A percentile compares a stretch with the other conserved stretches of the same genome.
phyloP scores from a whole-genome alignment of 352 stramenopile species.

The Pythium utonaiense region DNA sequence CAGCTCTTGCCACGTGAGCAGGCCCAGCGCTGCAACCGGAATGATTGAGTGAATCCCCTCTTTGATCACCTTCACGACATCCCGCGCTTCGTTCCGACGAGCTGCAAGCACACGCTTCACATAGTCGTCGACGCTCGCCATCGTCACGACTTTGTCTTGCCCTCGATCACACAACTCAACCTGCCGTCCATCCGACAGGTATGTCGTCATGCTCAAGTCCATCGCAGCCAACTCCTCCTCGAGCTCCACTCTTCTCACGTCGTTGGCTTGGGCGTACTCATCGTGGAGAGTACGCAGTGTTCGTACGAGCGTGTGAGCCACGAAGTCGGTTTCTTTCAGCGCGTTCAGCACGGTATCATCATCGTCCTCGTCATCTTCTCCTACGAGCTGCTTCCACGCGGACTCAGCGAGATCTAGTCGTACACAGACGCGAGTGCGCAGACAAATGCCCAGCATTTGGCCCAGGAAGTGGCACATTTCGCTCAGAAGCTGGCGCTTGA shows the following conservation, averaged over 20 bases:
- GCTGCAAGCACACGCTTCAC: constrained; percentile 37
- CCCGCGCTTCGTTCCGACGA: constrained; percentile 36
- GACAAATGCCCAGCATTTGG: constrained; percentile 86
- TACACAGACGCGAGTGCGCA: constrained; percentile 78
- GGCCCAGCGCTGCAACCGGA: constrained; percentile 45
- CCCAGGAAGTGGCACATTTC: constrained; percentile 90
- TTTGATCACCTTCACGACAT: constrained; percentile 68
- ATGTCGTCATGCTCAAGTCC: constrained; percentile 76
- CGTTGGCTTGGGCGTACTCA: constrained; percentile 14
- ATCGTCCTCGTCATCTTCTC: constrained; percentile 24
- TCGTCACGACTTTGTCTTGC: constrained; percentile 32
- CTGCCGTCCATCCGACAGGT: constrained; percentile 53
- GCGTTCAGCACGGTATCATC: constrained; percentile 26
- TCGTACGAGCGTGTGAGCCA: constrained; percentile 51
- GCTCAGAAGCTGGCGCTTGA: constrained; percentile 55
- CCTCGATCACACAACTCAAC: constrained; percentile 45
- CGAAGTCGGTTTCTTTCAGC: constrained; percentile 66
- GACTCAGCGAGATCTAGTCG: constrained; percentile 65
- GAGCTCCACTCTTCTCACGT: constrained; percentile 13
- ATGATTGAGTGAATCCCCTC: constrained; percentile 76
- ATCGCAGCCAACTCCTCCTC: constrained; percentile 54
- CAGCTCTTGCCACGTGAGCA: constrained; percentile 69
- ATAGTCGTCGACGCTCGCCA: constrained; percentile 51
- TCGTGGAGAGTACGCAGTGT: constrained; percentile 33
- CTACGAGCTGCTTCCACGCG: constrained; percentile 75